These are phyloP conservation scores for Agrostemma githago DNA, from an alignment of 148 eudicot genomes.

Conservation along the genomic window DNA sequence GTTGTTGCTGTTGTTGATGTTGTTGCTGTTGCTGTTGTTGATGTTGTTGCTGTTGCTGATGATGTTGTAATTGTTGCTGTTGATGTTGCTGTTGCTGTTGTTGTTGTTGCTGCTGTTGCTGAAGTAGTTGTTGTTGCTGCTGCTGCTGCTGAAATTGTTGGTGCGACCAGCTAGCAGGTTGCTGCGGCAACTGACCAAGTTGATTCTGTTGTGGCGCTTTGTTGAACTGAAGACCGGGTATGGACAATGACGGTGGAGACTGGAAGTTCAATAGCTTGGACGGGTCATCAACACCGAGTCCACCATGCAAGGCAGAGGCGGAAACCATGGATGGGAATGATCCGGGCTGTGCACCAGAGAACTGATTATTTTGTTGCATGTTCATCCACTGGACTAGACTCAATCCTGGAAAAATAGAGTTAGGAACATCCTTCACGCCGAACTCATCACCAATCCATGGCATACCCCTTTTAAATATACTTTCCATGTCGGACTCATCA, in stretches of 20 bases:
- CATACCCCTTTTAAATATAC: slow-evolving; percentile 69
- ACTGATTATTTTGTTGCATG: slow-evolving; percentile 87
- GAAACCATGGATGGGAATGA: slow-evolving; percentile 50
- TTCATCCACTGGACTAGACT: slow-evolving; percentile 97
- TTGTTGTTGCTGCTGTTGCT: not conserved
- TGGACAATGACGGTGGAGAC: slow-evolving; percentile 55
- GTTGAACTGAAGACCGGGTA: slow-evolving; percentile 51
- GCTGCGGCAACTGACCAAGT: slow-evolving; percentile 49
- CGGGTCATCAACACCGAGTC: slow-evolving; percentile 58
- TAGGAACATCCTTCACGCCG: slow-evolving; percentile 75
- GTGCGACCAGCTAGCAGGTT: slow-evolving; percentile 50
- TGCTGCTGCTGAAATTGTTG: slow-evolving; percentile 11
- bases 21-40: not conserved
- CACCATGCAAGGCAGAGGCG: slow-evolving; percentile 37
- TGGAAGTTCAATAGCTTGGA: slow-evolving; percentile 84
- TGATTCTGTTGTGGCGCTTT: slow-evolving; percentile 56
- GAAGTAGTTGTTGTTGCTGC: not conserved
- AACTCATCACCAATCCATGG: slow-evolving; percentile 88
- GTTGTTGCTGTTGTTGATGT: slow-evolving; percentile 50
- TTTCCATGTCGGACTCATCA: slow-evolving; percentile 70
- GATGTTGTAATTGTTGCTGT: not conserved
- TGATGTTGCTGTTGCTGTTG: not conserved
- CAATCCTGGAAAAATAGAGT: slow-evolving; percentile 80
- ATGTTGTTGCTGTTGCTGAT: not conserved
- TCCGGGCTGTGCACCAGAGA: slow-evolving; percentile 54